A percentile compares a stretch with the other conserved stretches of the same genome.
phyloP scores from a whole-genome alignment of 371 early-diverging fungal species.

The Actinomucor elegans region DNA sequence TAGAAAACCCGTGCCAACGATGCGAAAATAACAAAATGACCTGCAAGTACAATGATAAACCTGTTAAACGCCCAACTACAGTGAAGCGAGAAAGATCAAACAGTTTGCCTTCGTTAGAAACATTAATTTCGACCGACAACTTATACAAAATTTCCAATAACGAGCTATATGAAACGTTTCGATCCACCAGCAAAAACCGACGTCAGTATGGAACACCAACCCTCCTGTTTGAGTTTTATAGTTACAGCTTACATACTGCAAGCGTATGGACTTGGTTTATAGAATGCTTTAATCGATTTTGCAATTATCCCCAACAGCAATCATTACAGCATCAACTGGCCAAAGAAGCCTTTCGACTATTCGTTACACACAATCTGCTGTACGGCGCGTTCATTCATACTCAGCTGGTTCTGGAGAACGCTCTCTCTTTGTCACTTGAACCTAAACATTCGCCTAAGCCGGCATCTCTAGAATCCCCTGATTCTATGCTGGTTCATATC shows the following conservation, averaged over 20 bases:
- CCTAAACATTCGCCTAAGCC: not conserved
- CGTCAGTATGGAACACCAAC: constrained; percentile 22
- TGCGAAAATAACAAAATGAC: constrained; percentile 18
- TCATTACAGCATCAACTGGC: not conserved
- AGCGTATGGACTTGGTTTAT: constrained; percentile 25
- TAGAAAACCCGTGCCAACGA: constrained; percentile 25
- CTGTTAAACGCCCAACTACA: not conserved
- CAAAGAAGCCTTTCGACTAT: constrained; percentile 12
- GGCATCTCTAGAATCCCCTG: too few species aligned
- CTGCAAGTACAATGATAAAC: constrained; percentile 23
- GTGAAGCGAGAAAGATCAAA: not conserved
- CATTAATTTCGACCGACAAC: not conserved
- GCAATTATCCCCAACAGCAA: too few species aligned
- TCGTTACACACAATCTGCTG: constrained; percentile 27
- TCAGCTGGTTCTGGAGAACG: too few species aligned
- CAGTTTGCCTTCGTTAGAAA: not conserved
- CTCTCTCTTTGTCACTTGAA: too few species aligned
- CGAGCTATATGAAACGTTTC: constrained; percentile 10
- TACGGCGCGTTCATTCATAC: constrained; percentile 33
- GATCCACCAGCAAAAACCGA: constrained; percentile 3
- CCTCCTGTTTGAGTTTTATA: constrained; percentile 37
- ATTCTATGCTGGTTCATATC: constrained; percentile 18
- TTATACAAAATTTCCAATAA: constrained; percentile 15
- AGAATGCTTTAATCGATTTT: constrained; percentile 2
- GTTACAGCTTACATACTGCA: constrained; percentile 26